Conservation (phyloP, 2,329 filamentous ascomycete genomes). For the Colletotrichum aenigma region DNA sequence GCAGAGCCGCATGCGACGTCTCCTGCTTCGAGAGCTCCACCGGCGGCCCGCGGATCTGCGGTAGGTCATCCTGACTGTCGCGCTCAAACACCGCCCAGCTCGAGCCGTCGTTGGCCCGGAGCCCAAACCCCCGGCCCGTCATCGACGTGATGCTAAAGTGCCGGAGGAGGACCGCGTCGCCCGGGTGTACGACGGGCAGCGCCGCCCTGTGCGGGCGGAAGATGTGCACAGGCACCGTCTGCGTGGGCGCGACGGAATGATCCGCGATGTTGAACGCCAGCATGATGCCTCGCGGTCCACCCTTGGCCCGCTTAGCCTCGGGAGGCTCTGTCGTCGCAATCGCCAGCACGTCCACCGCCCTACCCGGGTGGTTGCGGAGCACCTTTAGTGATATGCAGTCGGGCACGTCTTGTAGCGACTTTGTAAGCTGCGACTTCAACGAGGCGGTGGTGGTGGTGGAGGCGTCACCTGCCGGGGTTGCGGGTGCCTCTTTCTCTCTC, state of each 20-base stretch:
- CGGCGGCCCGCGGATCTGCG: constrained; percentile 64
- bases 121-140: constrained; percentile 58
- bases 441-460: constrained; percentile 4
- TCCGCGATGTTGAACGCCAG: constrained; percentile 64
- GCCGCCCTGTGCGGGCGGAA: constrained; percentile 63
- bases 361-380: constrained; percentile 53
- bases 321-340: constrained; percentile 56
- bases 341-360: constrained; percentile 58
- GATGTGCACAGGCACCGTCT: constrained; percentile 59
- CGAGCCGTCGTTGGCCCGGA: constrained; percentile 58
- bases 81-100: constrained; percentile 67
- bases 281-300: constrained; percentile 63
- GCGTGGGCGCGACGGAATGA: constrained; percentile 53
- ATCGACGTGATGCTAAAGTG: constrained; percentile 59
- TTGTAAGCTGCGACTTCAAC: constrained; percentile 51
- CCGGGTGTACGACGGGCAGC: constrained; percentile 57
- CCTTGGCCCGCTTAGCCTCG: constrained; percentile 58
- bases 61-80: constrained; percentile 37
- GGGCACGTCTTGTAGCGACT: constrained; percentile 51
- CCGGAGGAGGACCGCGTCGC: constrained; percentile 64
- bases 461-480: background rate
- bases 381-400: constrained; percentile 58
- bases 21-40: constrained; percentile 60
- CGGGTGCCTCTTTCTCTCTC: background rate
- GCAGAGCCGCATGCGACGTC: constrained; percentile 48